phyloP scores from a whole-genome alignment of 768 basidiomycete genomes.

The Termitomyces sp. region DNA sequence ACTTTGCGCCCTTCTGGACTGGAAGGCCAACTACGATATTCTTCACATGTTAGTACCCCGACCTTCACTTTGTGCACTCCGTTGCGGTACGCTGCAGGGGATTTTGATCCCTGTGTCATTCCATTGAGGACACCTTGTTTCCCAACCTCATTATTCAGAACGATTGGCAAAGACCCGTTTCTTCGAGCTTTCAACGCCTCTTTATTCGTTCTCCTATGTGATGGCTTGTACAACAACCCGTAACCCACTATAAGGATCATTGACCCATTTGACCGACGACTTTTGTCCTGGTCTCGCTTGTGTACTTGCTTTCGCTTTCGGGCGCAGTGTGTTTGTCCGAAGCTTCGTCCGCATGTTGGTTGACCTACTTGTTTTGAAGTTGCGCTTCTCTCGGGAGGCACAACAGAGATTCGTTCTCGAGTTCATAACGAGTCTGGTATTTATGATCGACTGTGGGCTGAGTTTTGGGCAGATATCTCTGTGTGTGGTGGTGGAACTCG shows the following conservation, averaged over 20 bases:
- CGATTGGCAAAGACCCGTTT: slow-evolving; percentile 16
- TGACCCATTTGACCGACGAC: slow-evolving; percentile 9
- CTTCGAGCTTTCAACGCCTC: slow-evolving; percentile 10
- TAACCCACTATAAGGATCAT: slow-evolving; percentile 1
- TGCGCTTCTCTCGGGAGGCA: slow-evolving; percentile 39
- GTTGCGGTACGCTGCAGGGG: slow-evolving; percentile 16
- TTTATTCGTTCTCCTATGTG: slow-evolving; percentile 9
- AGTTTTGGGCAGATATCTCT: slow-evolving; percentile 1
- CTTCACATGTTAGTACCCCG: slow-evolving; percentile 35
- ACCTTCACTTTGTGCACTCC: slow-evolving; percentile 26
- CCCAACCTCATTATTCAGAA: slow-evolving; percentile 19
- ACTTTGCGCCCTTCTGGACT: slow-evolving; percentile 36
- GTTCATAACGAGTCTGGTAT: slow-evolving; percentile 22
- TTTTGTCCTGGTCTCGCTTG: not conserved
- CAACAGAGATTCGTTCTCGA: slow-evolving; percentile 62
- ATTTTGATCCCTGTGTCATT: slow-evolving; percentile 23
- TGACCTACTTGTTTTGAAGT: slow-evolving; percentile 27
- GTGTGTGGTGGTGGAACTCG: slow-evolving; percentile 9
- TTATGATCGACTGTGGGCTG: slow-evolving; percentile 11
- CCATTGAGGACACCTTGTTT: slow-evolving; percentile 15
- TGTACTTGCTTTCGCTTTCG: slow-evolving; percentile 3
- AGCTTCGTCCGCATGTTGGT: slow-evolving; percentile 23
- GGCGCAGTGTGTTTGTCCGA: not conserved
- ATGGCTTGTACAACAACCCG: slow-evolving; percentile 10
- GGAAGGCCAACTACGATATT: slow-evolving; percentile 34